Base-by-base conservation (phyloP, 2,329 filamentous ascomycete species). In the Hymenoscyphus occultus region DNA sequence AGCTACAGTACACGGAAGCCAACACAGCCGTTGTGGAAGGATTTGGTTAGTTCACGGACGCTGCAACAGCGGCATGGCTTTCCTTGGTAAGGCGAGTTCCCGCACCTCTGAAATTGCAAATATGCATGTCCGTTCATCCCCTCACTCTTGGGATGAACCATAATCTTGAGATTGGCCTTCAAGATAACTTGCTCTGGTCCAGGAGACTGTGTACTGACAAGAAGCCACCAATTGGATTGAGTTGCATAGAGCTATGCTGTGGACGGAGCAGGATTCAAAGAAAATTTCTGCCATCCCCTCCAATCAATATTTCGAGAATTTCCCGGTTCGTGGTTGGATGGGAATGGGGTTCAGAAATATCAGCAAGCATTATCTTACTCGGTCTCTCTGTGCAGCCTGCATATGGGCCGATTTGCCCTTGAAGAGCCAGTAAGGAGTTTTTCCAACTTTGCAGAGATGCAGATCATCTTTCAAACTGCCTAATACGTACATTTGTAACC, bases 61-160 rank as follows among this genome's bases (percentile, higher is more conserved):
- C 42, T 45, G 42, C 42, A 45, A 45, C 42, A 45, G 19, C 31
- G 51, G 51, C 51, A 56, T 56, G 51, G 51, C 14, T 56, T 56
- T 28, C 51, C 51, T 13, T 32, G 22, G 51, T 31, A 56, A 32
- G 13, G 51, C 51, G 51, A 28, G 31, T 12, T 28, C n/a, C 51
- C 22, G 51, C 51, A 56, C 22, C 10, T 56, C 4, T 56, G 19
- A 56, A 56, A 56, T 56, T 56, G 10, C 51, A 32, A 51, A 31
- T 56, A 56, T 56, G 51, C 51, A 56, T 56, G 51, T 32, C 51
- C 22, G 51, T 56, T 51, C 45, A 51, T 51, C 45, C 7, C 45
- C 19, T 56, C 42, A 16, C 42, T 62, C 19, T 58, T 58, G 39
- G 61, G 61, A 62, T 58, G 54, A 62, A 58, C 61, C 31, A 60